phyloP scores from a whole-genome alignment of 179 eudicot genomes.

The Amaranthus tricolor region DNA sequence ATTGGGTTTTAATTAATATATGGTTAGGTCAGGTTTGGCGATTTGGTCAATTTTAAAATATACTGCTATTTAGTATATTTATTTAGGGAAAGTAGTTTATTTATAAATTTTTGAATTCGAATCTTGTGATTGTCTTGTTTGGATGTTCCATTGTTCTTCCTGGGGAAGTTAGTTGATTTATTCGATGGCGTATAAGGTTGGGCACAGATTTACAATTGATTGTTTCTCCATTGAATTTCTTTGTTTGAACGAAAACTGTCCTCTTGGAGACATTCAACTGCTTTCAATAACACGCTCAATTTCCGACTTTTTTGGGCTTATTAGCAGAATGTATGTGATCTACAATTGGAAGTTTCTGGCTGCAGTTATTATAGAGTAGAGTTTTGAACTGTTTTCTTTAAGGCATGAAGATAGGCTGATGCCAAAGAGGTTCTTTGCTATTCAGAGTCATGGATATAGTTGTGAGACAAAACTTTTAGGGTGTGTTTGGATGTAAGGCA shows the following conservation, averaged over 20 bases:
- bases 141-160: too few species aligned
- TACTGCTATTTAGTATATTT: not conserved
- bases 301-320: too few species aligned
- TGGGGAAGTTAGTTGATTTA: too few species aligned
- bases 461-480: not conserved
- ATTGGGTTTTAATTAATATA: not conserved
- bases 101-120: too few species aligned
- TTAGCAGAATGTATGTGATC: not conserved
- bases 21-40: slow-evolving; percentile 6
- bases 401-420: not conserved
- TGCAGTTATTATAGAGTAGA: not conserved
- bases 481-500: too few species aligned
- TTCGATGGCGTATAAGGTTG: too few species aligned
- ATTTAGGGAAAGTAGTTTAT: not conserved
- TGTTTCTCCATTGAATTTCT: too few species aligned
- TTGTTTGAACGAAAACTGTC: too few species aligned
- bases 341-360: not conserved
- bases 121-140: too few species aligned
- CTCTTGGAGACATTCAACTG: too few species aligned
- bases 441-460: not conserved
- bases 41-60: not conserved
- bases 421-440: not conserved
- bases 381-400: not conserved
- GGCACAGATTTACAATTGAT: too few species aligned
- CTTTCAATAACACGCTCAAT: too few species aligned